These are phyloP conservation scores for Deuterostichococcus epilithicus DNA, from an alignment of 139 green algal genomes.

Conservation along the genomic window DNA sequence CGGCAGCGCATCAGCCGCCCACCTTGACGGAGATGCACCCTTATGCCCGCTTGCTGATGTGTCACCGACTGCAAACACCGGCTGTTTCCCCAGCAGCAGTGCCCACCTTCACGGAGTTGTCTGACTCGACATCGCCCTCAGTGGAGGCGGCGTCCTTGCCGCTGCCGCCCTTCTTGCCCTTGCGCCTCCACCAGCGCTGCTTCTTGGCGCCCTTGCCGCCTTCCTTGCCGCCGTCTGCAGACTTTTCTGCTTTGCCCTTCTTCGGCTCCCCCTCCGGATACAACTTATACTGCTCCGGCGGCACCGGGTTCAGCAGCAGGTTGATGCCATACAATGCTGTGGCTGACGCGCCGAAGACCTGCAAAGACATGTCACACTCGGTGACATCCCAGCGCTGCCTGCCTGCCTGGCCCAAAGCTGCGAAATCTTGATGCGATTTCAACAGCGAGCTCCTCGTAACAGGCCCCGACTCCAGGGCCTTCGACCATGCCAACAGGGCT, in stretches of 20 bases:
- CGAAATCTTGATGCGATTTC: too few species aligned
- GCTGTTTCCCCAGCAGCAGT: too few species aligned
- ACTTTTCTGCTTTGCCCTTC: background rate
- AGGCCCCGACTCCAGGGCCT: too few species aligned
- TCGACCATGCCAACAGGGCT: background rate
- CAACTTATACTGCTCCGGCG: background rate
- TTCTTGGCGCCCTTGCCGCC: background rate
- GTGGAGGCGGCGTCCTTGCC: background rate
- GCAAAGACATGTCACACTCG: background rate
- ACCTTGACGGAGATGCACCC: too few species aligned
- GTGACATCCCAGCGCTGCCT: too few species aligned
- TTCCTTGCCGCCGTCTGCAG: too few species aligned
- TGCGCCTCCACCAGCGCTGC: background rate
- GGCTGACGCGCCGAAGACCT: conserved; percentile 26
- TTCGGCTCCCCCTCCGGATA: background rate
- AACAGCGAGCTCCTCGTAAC: too few species aligned
- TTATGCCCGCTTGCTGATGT: too few species aligned
- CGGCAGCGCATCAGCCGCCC: too few species aligned
- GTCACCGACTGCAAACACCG: too few species aligned
- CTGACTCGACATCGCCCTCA: background rate
- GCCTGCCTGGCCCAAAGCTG: too few species aligned
- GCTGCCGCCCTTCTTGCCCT: background rate
- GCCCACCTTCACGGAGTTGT: too few species aligned
- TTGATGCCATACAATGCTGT: conserved; percentile 25
- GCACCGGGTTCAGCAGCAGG: background rate